Evolutionary conservation across 2,329 filamentous ascomycete genomes (phyloP).

Genomic region (Aspergillus sp.): DNA sequence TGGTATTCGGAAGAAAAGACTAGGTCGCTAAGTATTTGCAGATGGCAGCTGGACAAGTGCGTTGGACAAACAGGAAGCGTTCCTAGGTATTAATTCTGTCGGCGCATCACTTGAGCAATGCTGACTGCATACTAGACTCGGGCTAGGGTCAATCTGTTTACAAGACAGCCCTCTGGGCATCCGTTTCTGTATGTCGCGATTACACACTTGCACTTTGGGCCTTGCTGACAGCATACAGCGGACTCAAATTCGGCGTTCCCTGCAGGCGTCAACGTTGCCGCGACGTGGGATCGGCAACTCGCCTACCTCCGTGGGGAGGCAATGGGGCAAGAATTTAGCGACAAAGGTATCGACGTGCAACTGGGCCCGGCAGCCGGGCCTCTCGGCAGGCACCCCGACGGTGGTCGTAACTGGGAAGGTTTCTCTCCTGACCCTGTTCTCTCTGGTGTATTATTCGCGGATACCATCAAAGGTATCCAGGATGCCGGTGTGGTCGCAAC

Average conservation of each 20-base stretch:
- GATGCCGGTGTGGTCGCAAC: constrained; percentile 79
- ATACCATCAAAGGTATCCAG: constrained; percentile 78
- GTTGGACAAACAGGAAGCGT: constrained; percentile 67
- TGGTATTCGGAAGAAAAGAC: not conserved
- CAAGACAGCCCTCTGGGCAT: constrained; percentile 84
- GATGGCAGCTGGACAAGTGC: constrained; percentile 69
- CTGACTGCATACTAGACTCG: constrained; percentile 38
- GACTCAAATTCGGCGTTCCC: constrained; percentile 83
- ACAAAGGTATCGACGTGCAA: constrained; percentile 72
- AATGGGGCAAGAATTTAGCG: constrained; percentile 73
- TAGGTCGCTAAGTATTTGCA: constrained; percentile 25
- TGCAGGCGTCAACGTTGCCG: constrained; percentile 73
- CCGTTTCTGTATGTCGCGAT: constrained; percentile 55
- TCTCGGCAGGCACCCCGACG: constrained; percentile 66
- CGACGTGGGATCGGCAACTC: constrained; percentile 75
- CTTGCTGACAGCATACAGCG: constrained; percentile 36
- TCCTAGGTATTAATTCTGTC: constrained; percentile 31
- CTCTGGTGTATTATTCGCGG: constrained; percentile 68
- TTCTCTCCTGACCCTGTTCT: constrained; percentile 74
- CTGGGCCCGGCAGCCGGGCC: constrained; percentile 77
- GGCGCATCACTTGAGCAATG: not conserved
- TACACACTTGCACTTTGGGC: not conserved
- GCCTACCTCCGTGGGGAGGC: constrained; percentile 68
- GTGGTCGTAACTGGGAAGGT: constrained; percentile 67
- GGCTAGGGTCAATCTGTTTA: constrained; percentile 72